Evolutionary conservation across 2,329 filamentous ascomycete genomes (phyloP), one percentile per base, ranked within the genome.

Genomic region (Arachnomyces sp.): DNA sequence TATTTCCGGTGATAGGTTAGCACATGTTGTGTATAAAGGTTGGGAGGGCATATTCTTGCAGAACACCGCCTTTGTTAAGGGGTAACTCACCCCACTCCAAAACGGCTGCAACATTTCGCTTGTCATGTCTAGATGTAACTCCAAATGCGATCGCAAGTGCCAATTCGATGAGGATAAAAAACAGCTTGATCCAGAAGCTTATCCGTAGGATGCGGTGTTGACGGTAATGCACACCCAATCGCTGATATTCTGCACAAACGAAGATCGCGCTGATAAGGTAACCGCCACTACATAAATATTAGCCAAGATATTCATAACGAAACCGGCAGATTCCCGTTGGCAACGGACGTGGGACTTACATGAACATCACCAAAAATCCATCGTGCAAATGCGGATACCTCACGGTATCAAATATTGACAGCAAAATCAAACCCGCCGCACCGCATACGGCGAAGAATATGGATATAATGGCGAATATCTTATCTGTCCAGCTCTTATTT

Each of bases 241-340:
- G 80, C 55, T 92, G 83, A 61, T 94, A 95, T 61, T 95, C 88
- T 68, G 78, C 80, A 69, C 89, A 95, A 49, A 90, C 84, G 63
- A 89, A 90, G 51, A 95, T 74, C 41, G 90, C 89, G 3, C 82
- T 86, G 40, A 95, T 58, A 39, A 95, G 69, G 61, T 94, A 96
- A 28, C 87, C 92, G 11, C 63, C 79, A 40, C 64, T 67, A 31
- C 5, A 15, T 34, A 21, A 9, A 34, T n/a, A n/a, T n/a, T n/a
- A n/a, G n/a, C n/a, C n/a, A n/a, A n/a, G n/a, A n/a, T n/a, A n/a
- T n/a, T n/a, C n/a, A n/a, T n/a, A n/a, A 6, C 15, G 25, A 18
- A 14, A 36, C 30, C 8, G 6, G 31, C 14, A 36, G 14, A 13
- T 7, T 11, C 12, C n/a, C n/a, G n/a, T n/a, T n/a, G n/a, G n/a